Conservation (phyloP, 768 basidiomycete genomes). For the Kockovaella imperatae region DNA sequence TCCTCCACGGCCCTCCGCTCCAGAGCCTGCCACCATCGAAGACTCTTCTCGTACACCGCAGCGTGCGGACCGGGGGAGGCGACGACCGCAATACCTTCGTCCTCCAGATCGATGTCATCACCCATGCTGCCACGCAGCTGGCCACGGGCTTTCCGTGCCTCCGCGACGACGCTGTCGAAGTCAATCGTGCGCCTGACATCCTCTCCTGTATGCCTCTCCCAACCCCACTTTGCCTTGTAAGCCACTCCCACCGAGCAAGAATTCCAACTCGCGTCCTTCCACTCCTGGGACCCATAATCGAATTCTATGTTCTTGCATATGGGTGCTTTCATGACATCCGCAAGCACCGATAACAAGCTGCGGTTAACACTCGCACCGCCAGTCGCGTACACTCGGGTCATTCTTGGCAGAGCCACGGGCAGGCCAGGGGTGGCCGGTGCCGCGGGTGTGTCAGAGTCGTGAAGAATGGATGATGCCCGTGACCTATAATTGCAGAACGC, state of each 20-base stretch:
- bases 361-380: slow-evolving; percentile 71
- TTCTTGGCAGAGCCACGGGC: slow-evolving; percentile 11
- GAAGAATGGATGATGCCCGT: slow-evolving; percentile 57
- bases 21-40: slow-evolving; percentile 30
- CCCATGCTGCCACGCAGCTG: slow-evolving; percentile 3
- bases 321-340: slow-evolving; percentile 70
- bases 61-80: slow-evolving; percentile 18
- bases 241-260: slow-evolving; percentile 35
- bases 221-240: slow-evolving; percentile 39
- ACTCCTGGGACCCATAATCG: slow-evolving; percentile 11
- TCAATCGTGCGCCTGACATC: slow-evolving; percentile 12
- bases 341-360: slow-evolving; percentile 64
- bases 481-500: slow-evolving; percentile 75
- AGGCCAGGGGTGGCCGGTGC: slow-evolving; percentile 9
- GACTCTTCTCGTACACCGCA: slow-evolving; percentile 27
- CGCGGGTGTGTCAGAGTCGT: slow-evolving; percentile 9
- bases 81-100: slow-evolving; percentile 27
- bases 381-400: slow-evolving; percentile 64
- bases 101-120: slow-evolving; percentile 5
- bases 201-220: slow-evolving; percentile 15
- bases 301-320: slow-evolving; percentile 51
- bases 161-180: slow-evolving; percentile 31
- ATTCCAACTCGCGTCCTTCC: slow-evolving; percentile 32
- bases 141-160: slow-evolving; percentile 14
- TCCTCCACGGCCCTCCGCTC: slow-evolving; percentile 25